Evolutionary conservation across 257 asterid genomes (phyloP), one percentile per base, ranked within the genome.

Genomic region (Fraxinus anomala): DNA sequence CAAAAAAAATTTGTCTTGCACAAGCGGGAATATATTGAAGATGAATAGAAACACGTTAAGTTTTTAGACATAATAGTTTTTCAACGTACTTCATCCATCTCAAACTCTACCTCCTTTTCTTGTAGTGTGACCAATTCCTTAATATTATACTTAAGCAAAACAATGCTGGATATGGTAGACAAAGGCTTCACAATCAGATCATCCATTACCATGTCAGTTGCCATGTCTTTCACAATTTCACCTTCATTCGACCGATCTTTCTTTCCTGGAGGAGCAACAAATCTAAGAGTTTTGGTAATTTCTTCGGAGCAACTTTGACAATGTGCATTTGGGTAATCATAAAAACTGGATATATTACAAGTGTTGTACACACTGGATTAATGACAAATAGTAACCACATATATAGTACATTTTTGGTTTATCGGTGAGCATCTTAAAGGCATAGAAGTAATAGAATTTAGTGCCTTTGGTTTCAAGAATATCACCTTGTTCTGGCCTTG

Each of bases 131-230:
- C 33, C 33, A 31, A 31, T 31, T 31, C 33, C 33, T 31, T 31
- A 31, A 83, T 70, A 42, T 77, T 73, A 59, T 61, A 73, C 72
- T 70, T 83, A 2, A 83, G 69, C 28, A 79, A 42, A 12, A 74
- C 13, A 8, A 79, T 40, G 73, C 80, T 63, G 0, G 85, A 79
- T n/a, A 85, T 54, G 17, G 80, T 13, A 0, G 89, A 83, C 84
- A 81, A n/a, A 0, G 87, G 86, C 78, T 42, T 73, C 17, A 83
- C 75, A 16, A 36, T 81, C 71, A 83, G 63, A 40, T 86, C 85
- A 77, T 86, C 87, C 81, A 26, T 80, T 30, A 86, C 77, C 89
- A 83, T 83, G 24, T 69, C 83, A 17, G 77, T 77, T 33, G 33
- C 77, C 0, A 31, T n/a, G 1, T 63, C 85, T 78, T 76, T 79